Evolutionary conservation across 352 stramenopile genomes (phyloP), one percentile per base, ranked within the genome.

Genomic region (Phytophthora parvispora): DNA sequence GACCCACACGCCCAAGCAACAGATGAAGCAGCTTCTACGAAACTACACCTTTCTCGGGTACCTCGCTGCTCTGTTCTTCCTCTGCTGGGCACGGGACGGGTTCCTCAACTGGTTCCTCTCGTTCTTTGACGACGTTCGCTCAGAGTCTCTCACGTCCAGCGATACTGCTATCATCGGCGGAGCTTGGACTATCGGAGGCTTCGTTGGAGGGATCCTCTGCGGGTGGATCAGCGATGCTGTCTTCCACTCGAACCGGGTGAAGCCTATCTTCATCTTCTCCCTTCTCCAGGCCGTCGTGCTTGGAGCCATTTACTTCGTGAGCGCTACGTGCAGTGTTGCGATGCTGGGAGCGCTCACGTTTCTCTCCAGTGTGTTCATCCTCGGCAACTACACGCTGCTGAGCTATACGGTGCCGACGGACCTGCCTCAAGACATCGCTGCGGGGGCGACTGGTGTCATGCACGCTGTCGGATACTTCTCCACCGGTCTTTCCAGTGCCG

Each of bases 81-180:
- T 94, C 0, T 87, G 78, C 61, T 94, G 86, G 86, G 63, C 75
- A 24, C 83, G 82, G 31, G 84, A 92, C 43, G 86, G 84, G 25
- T 90, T 90, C 42, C 79, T 92, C 43, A 94, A 94, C 38, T 92
- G 82, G 86, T 92, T 92, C 62, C 72, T 91, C 31, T 89, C 86
- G 1, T 92, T 90, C 67, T 92, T 94, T 45, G 84, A 94, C 51
- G 75, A 84, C 31, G 86, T 91, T 32, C 84, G 86, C 7, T 59
- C 48, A 1, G 47, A 72, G 6, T 65, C 81, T 9, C 67, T 94
- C 20, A 82, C 80, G 1, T 75, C 74, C 0, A 78, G 73, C 18
- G 80, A 92, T 48, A 90, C 81, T 1, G 80, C 64, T 6, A 74
- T 94, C 61, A 87, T 94, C 34, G 86, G 84, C 13, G 86, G 86